Evolutionary conservation across 495 filamentous ascomycete species (phyloP).

Genomic region (Trichocladium uniseriatum): DNA sequence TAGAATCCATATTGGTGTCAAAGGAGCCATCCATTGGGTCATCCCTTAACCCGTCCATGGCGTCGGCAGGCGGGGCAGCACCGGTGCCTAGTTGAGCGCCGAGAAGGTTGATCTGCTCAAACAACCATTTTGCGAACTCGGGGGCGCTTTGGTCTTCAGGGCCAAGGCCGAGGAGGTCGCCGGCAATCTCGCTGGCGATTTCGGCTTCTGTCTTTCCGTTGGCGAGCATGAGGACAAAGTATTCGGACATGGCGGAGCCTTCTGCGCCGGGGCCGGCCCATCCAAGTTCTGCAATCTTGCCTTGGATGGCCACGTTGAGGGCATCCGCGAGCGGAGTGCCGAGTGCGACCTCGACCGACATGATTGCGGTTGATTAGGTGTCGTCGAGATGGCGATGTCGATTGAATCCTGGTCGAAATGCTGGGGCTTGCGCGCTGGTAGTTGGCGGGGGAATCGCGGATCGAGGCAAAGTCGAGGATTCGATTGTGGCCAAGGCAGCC

Average conservation of each 20-base stretch:
- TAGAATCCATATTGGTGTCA: constrained; percentile 62
- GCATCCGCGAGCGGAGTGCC: constrained; percentile 74
- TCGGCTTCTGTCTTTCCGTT: constrained; percentile 88
- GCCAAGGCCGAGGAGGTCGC: constrained; percentile 74
- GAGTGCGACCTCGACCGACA: constrained; percentile 64
- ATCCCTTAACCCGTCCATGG: constrained; percentile 15
- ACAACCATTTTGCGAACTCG: constrained; percentile 85
- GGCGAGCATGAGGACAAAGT: constrained; percentile 91
- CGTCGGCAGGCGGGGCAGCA: constrained; percentile 16
- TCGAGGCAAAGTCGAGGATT: not conserved
- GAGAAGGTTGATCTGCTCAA: constrained; percentile 66
- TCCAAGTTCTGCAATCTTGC: constrained; percentile 90
- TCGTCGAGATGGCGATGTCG: not conserved
- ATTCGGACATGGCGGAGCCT: constrained; percentile 82
- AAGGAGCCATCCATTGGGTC: constrained; percentile 24
- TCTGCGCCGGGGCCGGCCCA: constrained; percentile 76
- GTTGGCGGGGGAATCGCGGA: not conserved
- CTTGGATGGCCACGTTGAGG: constrained; percentile 68
- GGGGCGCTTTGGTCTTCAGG: constrained; percentile 74
- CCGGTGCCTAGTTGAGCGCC: constrained; percentile 51
- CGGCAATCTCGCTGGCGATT: constrained; percentile 79
- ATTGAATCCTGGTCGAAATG: too few species aligned
- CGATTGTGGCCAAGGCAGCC: constrained; percentile 5
- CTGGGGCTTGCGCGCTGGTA: not conserved
- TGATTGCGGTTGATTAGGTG: constrained; percentile 24